Conservation (phyloP, 2,329 filamentous ascomycete genomes). For the Penicillium corylophilum region DNA sequence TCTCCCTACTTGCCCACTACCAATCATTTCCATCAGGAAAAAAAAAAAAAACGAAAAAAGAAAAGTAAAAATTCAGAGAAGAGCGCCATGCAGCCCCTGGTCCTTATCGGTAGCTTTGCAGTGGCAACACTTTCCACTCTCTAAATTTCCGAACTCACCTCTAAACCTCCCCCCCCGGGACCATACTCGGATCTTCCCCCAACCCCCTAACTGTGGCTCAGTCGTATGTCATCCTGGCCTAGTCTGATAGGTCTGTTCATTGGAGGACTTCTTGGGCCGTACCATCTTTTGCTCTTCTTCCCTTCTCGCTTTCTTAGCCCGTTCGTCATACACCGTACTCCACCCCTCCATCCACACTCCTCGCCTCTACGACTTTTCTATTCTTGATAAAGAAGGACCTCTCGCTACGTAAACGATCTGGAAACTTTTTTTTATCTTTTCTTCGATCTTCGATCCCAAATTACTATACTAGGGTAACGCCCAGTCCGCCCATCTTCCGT, state of each 20-base stretch:
- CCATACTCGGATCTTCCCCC: not conserved
- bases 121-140: slow-evolving; percentile 16
- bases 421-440: not conserved
- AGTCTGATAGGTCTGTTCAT: slow-evolving; percentile 16
- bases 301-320: slow-evolving; percentile 21
- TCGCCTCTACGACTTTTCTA: slow-evolving; percentile 18
- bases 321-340: slow-evolving; percentile 18
- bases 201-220: slow-evolving; percentile 18
- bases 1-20: slow-evolving; percentile 3
- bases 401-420: not conserved
- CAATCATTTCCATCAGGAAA: slow-evolving; percentile 20
- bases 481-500: not conserved
- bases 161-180: not conserved
- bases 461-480: not conserved
- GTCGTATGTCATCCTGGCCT: slow-evolving; percentile 16
- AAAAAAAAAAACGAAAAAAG: not conserved
- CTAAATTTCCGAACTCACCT: slow-evolving; percentile 14
- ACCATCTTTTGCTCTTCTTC: slow-evolving; percentile 17
- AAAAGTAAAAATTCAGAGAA: not conserved
- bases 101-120: slow-evolving; percentile 16
- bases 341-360: slow-evolving; percentile 22
- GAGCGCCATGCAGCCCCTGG: slow-evolving; percentile 5
- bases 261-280: slow-evolving; percentile 24
- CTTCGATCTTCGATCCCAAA: not conserved
- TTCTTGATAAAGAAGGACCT: slow-evolving; percentile 11